A percentile compares a stretch with the other conserved stretches of the same genome.
These are phyloP conservation scores for Eremomyces bilateralis DNA, from an alignment of 495 filamentous ascomycete genomes.

Conservation along the genomic window DNA sequence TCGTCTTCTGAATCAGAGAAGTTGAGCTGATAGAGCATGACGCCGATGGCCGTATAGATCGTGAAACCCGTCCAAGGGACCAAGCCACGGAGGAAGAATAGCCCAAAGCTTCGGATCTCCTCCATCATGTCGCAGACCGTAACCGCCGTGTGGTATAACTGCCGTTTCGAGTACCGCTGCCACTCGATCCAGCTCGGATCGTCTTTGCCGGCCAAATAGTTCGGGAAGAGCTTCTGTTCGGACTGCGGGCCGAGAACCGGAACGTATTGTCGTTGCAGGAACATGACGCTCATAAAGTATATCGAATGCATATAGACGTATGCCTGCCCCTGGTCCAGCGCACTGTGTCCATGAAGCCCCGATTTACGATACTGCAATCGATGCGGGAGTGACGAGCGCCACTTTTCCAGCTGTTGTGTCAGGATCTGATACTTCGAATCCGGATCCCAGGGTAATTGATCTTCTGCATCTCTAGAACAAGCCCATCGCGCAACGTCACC, in stretches of 20 bases:
- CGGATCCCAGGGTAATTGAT: slow-evolving; percentile 10
- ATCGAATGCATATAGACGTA: slow-evolving; percentile 16
- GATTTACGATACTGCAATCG: slow-evolving; percentile 13
- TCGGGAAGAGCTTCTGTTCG: no score
- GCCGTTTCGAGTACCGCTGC: slow-evolving; percentile 8
- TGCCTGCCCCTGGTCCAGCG: slow-evolving; percentile 13
- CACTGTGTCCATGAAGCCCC: slow-evolving; percentile 12
- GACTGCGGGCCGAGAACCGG: slow-evolving; percentile 11
- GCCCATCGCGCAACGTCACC: slow-evolving; percentile 15
- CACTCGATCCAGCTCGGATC: slow-evolving; percentile 10
- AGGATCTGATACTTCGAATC: slow-evolving; percentile 10
- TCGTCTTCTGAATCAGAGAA: slow-evolving; percentile 11
- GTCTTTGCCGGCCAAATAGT: no score
- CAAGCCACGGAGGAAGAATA: slow-evolving; percentile 14
- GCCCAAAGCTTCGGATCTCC: slow-evolving; percentile 15
- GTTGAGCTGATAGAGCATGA: slow-evolving; percentile 14
- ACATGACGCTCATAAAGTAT: slow-evolving; percentile 14
- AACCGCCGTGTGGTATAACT: slow-evolving; percentile 10
- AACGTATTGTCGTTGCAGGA: slow-evolving; percentile 13
- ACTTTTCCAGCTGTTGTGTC: slow-evolving; percentile 7
- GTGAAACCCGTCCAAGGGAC: slow-evolving; percentile 17
- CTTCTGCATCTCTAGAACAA: slow-evolving; percentile 8
- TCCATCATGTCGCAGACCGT: slow-evolving; percentile 16
- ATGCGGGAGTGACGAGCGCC: slow-evolving; percentile 8
- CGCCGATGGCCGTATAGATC: slow-evolving; percentile 14